Evolutionary conservation across 2,329 filamentous ascomycete species (phyloP).

Genomic region (Ceratocystis cubensis): DNA sequence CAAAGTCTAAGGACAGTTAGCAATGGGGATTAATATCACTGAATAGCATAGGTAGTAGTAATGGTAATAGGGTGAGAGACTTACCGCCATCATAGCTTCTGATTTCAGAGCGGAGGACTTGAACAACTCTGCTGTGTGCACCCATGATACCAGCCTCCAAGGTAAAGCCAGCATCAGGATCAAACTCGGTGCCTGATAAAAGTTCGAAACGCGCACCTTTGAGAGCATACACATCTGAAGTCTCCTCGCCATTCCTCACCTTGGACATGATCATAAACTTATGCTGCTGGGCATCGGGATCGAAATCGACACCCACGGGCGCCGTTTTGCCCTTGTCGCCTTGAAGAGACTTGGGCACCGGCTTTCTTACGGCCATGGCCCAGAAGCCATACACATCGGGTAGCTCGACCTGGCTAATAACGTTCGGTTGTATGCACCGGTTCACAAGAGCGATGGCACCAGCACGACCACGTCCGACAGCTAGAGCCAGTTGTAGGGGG

Average conservation of each 20-base stretch:
- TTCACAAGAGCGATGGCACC: slow-evolving; percentile 66
- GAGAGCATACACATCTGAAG: slow-evolving; percentile 64
- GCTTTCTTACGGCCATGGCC: slow-evolving; percentile 61
- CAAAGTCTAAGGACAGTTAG: slow-evolving; percentile 51
- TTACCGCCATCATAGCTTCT: slow-evolving; percentile 80
- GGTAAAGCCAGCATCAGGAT: slow-evolving; percentile 74
- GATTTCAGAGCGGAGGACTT: slow-evolving; percentile 75
- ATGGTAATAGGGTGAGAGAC: slow-evolving; percentile 28
- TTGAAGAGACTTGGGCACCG: slow-evolving; percentile 45
- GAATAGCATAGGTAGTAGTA: slow-evolving; percentile 17
- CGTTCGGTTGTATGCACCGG: slow-evolving; percentile 60
- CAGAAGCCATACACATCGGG: slow-evolving; percentile 65
- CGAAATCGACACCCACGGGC: slow-evolving; percentile 38
- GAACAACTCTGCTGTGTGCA: slow-evolving; percentile 68
- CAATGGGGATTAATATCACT: background rate
- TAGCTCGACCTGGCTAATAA: slow-evolving; percentile 58
- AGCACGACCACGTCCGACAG: slow-evolving; percentile 51
- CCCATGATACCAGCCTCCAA: slow-evolving; percentile 75
- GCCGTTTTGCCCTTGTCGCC: slow-evolving; percentile 37
- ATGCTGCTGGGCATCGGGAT: slow-evolving; percentile 52
- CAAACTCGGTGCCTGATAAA: slow-evolving; percentile 76
- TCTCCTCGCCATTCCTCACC: slow-evolving; percentile 56
- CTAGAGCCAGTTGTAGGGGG: slow-evolving; percentile 44
- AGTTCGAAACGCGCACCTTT: slow-evolving; percentile 63
- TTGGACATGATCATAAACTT: slow-evolving; percentile 76